Evolutionary conservation across 2,329 filamentous ascomycete genomes (phyloP).

Genomic region (Botryotinia globosa): DNA sequence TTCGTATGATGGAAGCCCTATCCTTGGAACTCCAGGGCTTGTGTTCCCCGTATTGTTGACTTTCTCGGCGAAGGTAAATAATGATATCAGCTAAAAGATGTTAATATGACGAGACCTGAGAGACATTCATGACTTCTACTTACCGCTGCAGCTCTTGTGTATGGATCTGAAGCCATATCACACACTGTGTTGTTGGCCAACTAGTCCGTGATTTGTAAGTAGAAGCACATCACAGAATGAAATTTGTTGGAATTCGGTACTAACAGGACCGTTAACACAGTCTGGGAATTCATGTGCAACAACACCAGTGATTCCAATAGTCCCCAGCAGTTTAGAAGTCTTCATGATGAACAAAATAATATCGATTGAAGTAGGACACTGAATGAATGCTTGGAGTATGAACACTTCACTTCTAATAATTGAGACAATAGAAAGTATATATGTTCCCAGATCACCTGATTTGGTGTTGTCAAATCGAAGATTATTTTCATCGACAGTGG

Average conservation of each 20-base stretch:
- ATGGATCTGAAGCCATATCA: constrained; percentile 22
- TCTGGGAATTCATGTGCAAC: constrained; percentile 45
- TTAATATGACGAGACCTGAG: background rate
- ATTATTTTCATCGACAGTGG: background rate
- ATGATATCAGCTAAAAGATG: constrained; percentile 15
- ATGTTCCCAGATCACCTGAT: background rate
- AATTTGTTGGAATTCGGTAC: background rate
- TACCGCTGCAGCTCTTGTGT: constrained; percentile 26
- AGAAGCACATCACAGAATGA: background rate
- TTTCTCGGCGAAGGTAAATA: constrained; percentile 25
- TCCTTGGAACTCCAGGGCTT: constrained; percentile 25
- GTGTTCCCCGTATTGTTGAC: constrained; percentile 23
- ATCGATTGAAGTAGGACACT: background rate
- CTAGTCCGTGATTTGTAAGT: constrained; percentile 36
- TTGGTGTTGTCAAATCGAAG: background rate
- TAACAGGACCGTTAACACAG: constrained; percentile 47
- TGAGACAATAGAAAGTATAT: background rate
- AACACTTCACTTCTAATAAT: background rate
- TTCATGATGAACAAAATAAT: background rate
- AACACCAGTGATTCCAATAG: background rate
- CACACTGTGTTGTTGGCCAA: constrained; percentile 38
- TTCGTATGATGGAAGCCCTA: constrained; percentile 46
- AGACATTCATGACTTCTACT: background rate
- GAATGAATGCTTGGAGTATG: background rate
- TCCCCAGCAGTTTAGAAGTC: background rate